phyloP scores from a whole-genome alignment of 2,329 filamentous ascomycete genomes.

The Phaeoacremonium minimum region DNA sequence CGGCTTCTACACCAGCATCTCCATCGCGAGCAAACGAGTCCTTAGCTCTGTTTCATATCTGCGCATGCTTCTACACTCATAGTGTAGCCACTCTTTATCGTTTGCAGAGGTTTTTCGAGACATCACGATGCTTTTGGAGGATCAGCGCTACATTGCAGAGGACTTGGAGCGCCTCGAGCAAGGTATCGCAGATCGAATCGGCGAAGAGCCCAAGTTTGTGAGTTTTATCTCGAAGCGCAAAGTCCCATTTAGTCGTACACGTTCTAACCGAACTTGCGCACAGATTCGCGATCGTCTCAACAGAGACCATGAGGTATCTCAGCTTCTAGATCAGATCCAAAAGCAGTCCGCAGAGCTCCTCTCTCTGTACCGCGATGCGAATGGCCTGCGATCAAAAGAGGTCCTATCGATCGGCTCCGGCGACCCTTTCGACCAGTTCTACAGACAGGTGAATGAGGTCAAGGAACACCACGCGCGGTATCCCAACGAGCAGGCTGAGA shows the following conservation, averaged over 20 bases:
- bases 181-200: constrained; percentile 82
- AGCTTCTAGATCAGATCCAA: constrained; percentile 84
- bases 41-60: no score
- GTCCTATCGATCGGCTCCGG: constrained; percentile 79
- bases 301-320: constrained; percentile 85
- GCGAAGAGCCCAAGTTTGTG: constrained; percentile 85
- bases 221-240: no score
- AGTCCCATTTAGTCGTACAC: no score
- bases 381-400: constrained; percentile 69
- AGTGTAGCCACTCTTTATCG: neutral
- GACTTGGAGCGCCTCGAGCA: constrained; percentile 95
- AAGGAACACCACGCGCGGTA: constrained; percentile 88
- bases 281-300: constrained; percentile 86
- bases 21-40: no score
- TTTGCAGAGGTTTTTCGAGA: no score
- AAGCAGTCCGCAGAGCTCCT: constrained; percentile 77
- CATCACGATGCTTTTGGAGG: constrained; percentile 73
- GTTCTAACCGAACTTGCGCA: constrained; percentile 16
- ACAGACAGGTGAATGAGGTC: constrained; percentile 75
- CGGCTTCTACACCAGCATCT: neutral
- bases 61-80: neutral
- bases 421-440: constrained; percentile 87
- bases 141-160: constrained; percentile 91
- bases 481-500: constrained; percentile 91
- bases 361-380: constrained; percentile 77